Base-by-base conservation (phyloP, 2,329 filamentous ascomycete genomes). In the Phialemoniopsis sp. region DNA sequence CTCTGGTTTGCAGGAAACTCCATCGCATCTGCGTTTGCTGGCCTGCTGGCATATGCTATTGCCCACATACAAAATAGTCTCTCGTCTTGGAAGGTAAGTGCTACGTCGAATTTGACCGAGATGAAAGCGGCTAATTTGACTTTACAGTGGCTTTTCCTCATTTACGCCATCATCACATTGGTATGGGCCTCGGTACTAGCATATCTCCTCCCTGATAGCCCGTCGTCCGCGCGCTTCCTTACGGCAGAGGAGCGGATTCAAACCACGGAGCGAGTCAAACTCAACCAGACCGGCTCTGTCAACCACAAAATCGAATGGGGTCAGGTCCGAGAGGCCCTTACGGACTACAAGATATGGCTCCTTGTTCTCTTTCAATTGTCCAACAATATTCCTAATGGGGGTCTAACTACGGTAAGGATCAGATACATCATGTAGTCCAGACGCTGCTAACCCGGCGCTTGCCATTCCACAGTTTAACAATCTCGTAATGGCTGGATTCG, bases 341-440 rank as follows among this genome's bases (percentile, higher is more conserved):
- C 30, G 8, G 45, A 47, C 28, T 16, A 43, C 15, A 38, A 43
- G 3, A 55, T 54, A 9, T 59, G 56, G 42, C 40, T 49, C 31
- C 39, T 47, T 34, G 42, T 47, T 18, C 5, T 46, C 14, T 42
- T 48, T 32, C 42, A 47, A 32, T 43, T 44, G 36, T 41, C 42
- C 31, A 46, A 47, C 14, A 39, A 42, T 13, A 19, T 51, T 13
- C 49, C 49, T 15, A 50, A 46, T 29, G 51, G 51, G 33, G 48
- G 50, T 26, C 21, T 26, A 10, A 26, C 21, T 10, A 26, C 21
- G 21, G 21, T 26, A 26, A 26, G 2, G 14, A 43, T 1, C 63
- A 67, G 40, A 35, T 53, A 2, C 16, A 44, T 3, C 50, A 54
- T 19, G 52, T 52, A 8, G 32, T 54, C n/a, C n/a, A n/a, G n/a